phyloP scores from a whole-genome alignment of 805 yeast genomes.

The Lachancea sp. region DNA sequence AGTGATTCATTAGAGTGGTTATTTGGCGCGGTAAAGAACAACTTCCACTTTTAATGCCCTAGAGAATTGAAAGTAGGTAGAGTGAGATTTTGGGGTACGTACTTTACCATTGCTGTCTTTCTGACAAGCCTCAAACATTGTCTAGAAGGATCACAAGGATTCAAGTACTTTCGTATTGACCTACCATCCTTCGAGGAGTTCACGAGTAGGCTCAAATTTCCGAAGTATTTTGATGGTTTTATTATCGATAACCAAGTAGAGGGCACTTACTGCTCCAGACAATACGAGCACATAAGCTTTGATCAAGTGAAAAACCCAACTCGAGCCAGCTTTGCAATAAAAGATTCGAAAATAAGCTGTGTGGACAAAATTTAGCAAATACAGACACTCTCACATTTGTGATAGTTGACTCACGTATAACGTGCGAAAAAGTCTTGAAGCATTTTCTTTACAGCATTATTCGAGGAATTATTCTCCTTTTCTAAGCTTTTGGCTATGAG shows the following conservation, averaged over 20 bases:
- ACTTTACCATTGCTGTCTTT: constrained; percentile 3
- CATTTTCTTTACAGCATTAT: not conserved
- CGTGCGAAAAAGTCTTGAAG: not conserved
- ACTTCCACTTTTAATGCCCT: not conserved
- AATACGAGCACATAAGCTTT: not conserved
- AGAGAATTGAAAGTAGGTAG: constrained; percentile 2
- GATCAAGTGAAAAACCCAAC: not conserved
- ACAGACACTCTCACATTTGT: not conserved
- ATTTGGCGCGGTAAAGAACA: constrained; percentile 5
- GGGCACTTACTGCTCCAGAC: not conserved
- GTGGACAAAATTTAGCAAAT: too few relatives aligned
- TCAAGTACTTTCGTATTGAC: not conserved
- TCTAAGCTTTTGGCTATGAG: not conserved
- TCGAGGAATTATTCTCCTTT: not conserved
- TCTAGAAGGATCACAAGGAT: not conserved
- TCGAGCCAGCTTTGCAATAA: not conserved
- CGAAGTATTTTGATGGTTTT: constrained; percentile 1
- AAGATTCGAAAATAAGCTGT: not conserved
- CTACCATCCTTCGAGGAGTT: constrained; percentile 2
- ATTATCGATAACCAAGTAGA: not conserved
- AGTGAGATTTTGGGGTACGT: constrained; percentile 2
- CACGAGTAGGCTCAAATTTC: constrained; percentile 1
- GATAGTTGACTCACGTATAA: not conserved
- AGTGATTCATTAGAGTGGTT: constrained; percentile 4
- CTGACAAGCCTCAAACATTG: constrained; percentile 3